Evolutionary conservation across 2,329 filamentous ascomycete genomes (phyloP).

Genomic region (Pseudogymnoascus sp.): DNA sequence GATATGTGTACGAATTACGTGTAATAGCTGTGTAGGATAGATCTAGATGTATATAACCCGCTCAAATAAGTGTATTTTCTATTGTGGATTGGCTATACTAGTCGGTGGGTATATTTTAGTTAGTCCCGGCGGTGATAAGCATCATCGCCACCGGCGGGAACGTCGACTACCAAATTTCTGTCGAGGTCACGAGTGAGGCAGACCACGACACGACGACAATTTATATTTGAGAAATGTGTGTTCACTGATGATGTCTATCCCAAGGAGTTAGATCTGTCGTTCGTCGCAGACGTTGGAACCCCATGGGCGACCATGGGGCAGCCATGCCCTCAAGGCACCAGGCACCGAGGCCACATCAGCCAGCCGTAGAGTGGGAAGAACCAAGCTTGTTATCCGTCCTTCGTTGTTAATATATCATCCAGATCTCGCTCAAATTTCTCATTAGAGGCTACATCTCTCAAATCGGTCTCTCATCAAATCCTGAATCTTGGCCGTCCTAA

Average conservation of each 20-base stretch:
- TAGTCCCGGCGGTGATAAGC: not conserved
- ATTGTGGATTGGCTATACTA: not conserved
- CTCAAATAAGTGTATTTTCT: not conserved
- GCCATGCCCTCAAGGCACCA: not conserved
- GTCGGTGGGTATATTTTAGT: not conserved
- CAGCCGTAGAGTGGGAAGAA: not conserved
- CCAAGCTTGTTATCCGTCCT: not conserved
- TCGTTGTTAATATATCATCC: not conserved
- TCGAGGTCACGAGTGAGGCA: not conserved
- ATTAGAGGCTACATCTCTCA: not conserved
- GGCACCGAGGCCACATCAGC: not conserved
- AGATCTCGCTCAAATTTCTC: not conserved
- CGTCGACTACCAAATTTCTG: not conserved
- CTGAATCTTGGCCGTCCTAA: not conserved
- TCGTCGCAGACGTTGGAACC: not conserved
- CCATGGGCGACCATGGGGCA: not conserved
- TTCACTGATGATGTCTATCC: not conserved
- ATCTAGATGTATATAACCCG: slow-evolving; percentile 3
- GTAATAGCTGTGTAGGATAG: slow-evolving; percentile 1
- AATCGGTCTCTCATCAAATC: not conserved
- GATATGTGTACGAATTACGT: slow-evolving; percentile 8
- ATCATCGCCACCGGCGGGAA: not conserved
- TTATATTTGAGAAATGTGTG: not conserved
- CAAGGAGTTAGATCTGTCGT: not conserved
- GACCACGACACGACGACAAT: not conserved